A percentile compares a stretch with the other conserved stretches of the same genome.
Conservation (phyloP, 305 asterid genomes). For the Stenogyne calaminthoides region DNA sequence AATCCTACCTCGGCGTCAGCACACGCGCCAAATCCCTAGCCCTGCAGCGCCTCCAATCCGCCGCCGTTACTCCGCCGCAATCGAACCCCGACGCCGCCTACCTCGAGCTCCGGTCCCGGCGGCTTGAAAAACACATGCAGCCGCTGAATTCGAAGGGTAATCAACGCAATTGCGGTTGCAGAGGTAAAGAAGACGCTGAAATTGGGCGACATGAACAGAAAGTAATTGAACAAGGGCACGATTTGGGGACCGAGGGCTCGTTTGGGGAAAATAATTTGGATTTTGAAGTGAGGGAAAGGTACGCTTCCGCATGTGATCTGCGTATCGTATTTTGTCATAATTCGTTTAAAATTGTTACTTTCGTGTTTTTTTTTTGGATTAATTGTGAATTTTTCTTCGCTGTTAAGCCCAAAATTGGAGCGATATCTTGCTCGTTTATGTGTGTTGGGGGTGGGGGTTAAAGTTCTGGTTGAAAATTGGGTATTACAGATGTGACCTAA, state of each 20-base stretch:
- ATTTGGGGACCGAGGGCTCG: constrained; percentile 45
- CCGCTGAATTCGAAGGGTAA: constrained; percentile 30
- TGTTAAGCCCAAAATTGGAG: not conserved
- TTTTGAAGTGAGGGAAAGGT: constrained; percentile 51
- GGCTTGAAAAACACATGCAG: constrained; percentile 57
- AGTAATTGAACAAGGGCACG: constrained; percentile 32
- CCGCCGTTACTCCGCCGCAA: constrained; percentile 18
- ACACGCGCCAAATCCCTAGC: constrained; percentile 78
- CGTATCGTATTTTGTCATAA: not conserved
- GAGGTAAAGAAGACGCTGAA: constrained; percentile 19
- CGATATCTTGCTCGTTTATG: not conserved
- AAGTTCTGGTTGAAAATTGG: not conserved
- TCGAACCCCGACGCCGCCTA: constrained; percentile 40
- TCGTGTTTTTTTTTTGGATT: not conserved
- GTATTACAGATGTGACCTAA: constrained; percentile 8
- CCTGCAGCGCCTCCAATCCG: constrained; percentile 54
- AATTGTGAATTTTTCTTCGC: not conserved
- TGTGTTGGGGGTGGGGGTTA: not conserved
- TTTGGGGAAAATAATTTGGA: constrained; percentile 59
- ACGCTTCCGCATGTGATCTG: constrained; percentile 1
- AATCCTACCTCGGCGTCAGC: constrained; percentile 64
- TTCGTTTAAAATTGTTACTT: not conserved
- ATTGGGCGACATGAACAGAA: not conserved
- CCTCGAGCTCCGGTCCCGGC: constrained; percentile 72
- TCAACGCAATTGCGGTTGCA: constrained; percentile 19